Percentiles rank a stretch among this genome's conserved stretches.
phyloP scores from a whole-genome alignment of 176 grass and related monocot genomes.

The Paspalum vaginatum region DNA sequence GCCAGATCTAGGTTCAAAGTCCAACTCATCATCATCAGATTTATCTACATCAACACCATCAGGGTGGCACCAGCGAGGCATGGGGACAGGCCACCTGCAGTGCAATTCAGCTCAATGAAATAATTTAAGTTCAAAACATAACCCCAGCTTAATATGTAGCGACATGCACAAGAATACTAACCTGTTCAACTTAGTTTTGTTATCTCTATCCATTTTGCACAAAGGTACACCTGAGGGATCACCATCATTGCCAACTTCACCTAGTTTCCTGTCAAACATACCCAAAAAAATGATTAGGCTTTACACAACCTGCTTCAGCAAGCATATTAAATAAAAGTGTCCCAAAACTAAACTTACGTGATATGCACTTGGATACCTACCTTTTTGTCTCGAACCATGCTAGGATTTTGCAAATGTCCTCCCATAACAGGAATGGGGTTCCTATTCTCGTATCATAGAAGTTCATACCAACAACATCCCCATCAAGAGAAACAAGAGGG shows the following conservation, averaged over 20 bases:
- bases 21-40: neutral
- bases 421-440: neutral
- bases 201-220: neutral
- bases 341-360: neutral
- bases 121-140: neutral
- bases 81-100: constrained; percentile 16
- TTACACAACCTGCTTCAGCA: neutral
- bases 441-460: constrained; percentile 11
- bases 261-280: neutral
- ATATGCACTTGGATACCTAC: neutral
- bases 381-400: neutral
- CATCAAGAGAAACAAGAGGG: constrained; percentile 8
- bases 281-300: constrained; percentile 5
- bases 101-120: constrained; percentile 1
- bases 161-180: neutral
- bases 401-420: constrained; percentile 1
- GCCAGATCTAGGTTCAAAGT: neutral
- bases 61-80: neutral
- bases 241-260: constrained; percentile 1
- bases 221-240: neutral
- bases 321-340: constrained; percentile 4
- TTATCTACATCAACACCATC: neutral
- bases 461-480: neutral
- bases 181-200: constrained; percentile 14
- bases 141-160: neutral